phyloP scores from a whole-genome alignment of 345 rosid genomes.

The Pistacia vera region DNA sequence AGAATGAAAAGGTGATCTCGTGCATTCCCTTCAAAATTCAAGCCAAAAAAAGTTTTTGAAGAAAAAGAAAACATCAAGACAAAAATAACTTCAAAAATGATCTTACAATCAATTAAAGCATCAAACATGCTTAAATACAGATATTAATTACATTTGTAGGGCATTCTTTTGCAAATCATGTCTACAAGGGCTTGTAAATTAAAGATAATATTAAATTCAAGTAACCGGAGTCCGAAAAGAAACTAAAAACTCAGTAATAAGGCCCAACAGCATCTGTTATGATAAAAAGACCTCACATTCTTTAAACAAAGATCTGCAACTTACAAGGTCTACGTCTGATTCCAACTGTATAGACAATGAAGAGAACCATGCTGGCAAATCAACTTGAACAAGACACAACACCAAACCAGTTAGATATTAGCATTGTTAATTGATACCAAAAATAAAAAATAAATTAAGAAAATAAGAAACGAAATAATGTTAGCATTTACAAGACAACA shows the following conservation, averaged over 20 bases:
- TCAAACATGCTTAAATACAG: background rate
- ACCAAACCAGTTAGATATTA: constrained; percentile 18
- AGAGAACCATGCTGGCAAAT: constrained; percentile 93
- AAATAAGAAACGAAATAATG: background rate
- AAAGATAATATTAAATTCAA: background rate
- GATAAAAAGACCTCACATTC: too few species aligned
- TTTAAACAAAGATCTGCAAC: constrained; percentile 35
- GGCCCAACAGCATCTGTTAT: too few species aligned
- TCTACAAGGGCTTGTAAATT: background rate
- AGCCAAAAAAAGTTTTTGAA: background rate
- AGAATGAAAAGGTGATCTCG: background rate
- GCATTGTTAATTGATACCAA: background rate
- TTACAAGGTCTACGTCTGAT: constrained; percentile 84
- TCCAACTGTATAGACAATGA: constrained; percentile 68
- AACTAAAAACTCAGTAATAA: background rate
- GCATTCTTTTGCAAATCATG: background rate
- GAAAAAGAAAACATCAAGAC: constrained; percentile 8
- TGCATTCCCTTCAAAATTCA: background rate
- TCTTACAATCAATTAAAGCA: background rate
- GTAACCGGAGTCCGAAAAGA: background rate
- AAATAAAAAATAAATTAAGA: background rate
- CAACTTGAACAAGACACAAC: constrained; percentile 58
- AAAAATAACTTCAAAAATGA: background rate
- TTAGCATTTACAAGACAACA: background rate
- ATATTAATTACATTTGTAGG: background rate